These are phyloP conservation scores for Coleophoma eucalyptorum DNA, from an alignment of 2,329 filamentous ascomycete genomes.

Conservation along the genomic window DNA sequence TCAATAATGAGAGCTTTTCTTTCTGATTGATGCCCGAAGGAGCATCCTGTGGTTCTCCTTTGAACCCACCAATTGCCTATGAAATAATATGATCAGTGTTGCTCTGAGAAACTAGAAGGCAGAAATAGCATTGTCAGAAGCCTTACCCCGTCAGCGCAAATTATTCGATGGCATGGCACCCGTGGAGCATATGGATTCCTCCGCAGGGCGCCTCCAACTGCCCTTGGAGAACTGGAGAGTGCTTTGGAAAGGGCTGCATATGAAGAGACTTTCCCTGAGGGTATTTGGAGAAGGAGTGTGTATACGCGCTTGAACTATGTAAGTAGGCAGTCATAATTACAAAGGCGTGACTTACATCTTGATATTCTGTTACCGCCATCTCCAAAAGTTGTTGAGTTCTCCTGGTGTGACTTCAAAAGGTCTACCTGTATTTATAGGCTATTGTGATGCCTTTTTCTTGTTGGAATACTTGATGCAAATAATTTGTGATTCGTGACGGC, in stretches of 20 bases:
- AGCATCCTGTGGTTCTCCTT: slow-evolving; percentile 45
- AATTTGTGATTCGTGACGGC: not conserved
- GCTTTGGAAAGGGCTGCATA: slow-evolving; percentile 55
- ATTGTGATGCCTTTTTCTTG: no score
- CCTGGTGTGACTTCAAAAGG: not conserved
- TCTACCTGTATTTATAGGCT: not conserved
- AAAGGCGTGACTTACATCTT: slow-evolving; percentile 10
- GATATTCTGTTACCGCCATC: slow-evolving; percentile 20
- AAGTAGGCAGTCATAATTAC: not conserved
- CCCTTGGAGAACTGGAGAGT: slow-evolving; percentile 55
- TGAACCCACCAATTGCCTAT: slow-evolving; percentile 42
- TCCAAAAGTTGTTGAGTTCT: not conserved
- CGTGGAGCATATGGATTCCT: slow-evolving; percentile 59
- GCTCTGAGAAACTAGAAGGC: not conserved
- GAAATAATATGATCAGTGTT: not conserved
- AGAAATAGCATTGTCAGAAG: not conserved
- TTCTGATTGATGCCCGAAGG: slow-evolving; percentile 44
- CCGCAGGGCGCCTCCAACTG: slow-evolving; percentile 58
- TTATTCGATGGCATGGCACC: slow-evolving; percentile 58
- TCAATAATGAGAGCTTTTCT: slow-evolving; percentile 39
- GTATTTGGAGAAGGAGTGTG: slow-evolving; percentile 55
- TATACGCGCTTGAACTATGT: slow-evolving; percentile 38
- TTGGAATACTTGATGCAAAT: not conserved
- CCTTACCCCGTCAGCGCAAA: slow-evolving; percentile 48
- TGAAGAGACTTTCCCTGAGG: slow-evolving; percentile 53